phyloP scores from a whole-genome alignment of 257 asterid species.

The Echites panduratus region DNA sequence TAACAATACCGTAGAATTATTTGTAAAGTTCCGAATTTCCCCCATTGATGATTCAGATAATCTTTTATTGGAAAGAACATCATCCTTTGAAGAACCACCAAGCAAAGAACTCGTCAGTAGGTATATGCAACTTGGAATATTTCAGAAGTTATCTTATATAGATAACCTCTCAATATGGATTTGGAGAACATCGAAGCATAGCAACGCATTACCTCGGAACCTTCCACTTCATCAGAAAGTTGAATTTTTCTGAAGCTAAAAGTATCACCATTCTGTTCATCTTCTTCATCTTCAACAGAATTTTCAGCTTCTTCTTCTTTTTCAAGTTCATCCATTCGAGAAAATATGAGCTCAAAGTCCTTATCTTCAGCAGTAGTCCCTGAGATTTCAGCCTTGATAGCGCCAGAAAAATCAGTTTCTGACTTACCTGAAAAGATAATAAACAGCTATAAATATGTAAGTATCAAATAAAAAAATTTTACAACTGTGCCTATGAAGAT shows the following conservation, averaged over 20 bases:
- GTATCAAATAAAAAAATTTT: background rate
- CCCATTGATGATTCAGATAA: background rate
- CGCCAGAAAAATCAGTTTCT: constrained; percentile 23
- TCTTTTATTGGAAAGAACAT: background rate
- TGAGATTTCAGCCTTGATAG: constrained; percentile 23
- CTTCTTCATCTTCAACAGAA: constrained; percentile 29
- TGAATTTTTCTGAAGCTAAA: constrained; percentile 18
- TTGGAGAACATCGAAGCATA: background rate
- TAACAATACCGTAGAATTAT: background rate
- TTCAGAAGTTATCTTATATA: background rate
- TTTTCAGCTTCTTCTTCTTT: constrained; percentile 75
- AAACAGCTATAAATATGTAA: background rate
- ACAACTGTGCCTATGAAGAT: background rate
- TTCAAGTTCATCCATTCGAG: constrained; percentile 67
- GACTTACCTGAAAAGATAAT: constrained; percentile 25
- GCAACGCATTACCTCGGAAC: constrained; percentile 34
- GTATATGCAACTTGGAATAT: background rate
- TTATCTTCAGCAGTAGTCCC: constrained; percentile 47
- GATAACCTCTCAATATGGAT: background rate
- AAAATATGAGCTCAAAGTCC: constrained; percentile 47
- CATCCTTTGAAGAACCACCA: background rate
- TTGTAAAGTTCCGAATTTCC: background rate
- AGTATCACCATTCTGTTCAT: constrained; percentile 29
- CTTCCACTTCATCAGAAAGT: constrained; percentile 31
- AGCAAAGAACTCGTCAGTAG: background rate